Evolutionary conservation across 257 asterid genomes (phyloP).

Genomic region (Solanum piurae): DNA sequence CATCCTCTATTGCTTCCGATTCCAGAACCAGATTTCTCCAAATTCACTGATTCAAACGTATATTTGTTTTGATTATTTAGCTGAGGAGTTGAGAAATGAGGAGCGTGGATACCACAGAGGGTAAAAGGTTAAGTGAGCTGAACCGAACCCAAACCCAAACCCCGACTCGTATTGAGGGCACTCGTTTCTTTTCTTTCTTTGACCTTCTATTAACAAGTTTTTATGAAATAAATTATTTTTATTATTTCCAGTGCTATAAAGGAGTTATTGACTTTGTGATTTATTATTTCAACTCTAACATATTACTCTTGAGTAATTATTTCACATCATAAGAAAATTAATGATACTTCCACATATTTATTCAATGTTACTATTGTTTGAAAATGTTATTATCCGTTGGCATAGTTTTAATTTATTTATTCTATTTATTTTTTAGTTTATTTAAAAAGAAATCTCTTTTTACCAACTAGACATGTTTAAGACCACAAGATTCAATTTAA

Average conservation of each 20-base stretch:
- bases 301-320: no score
- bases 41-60: not conserved
- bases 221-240: no score
- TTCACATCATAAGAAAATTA: not conserved
- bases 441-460: no score
- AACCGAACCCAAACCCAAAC: not conserved
- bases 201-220: not conserved
- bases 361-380: not conserved
- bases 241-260: no score
- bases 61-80: not conserved
- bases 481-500: not conserved
- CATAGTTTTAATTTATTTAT: not conserved
- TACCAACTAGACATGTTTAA: no score
- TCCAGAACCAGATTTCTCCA: not conserved
- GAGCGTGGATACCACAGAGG: not conserved
- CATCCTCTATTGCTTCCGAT: constrained; percentile 20
- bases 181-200: not conserved
- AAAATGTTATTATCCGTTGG: no score
- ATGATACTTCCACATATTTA: not conserved
- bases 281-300: not conserved
- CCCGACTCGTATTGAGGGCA: constrained; percentile 2
- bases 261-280: not conserved
- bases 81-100: not conserved
- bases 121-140: not conserved
- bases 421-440: accelerated